These are phyloP conservation scores for Lactarius tabidus DNA, from an alignment of 768 basidiomycete species.

Conservation along the genomic window DNA sequence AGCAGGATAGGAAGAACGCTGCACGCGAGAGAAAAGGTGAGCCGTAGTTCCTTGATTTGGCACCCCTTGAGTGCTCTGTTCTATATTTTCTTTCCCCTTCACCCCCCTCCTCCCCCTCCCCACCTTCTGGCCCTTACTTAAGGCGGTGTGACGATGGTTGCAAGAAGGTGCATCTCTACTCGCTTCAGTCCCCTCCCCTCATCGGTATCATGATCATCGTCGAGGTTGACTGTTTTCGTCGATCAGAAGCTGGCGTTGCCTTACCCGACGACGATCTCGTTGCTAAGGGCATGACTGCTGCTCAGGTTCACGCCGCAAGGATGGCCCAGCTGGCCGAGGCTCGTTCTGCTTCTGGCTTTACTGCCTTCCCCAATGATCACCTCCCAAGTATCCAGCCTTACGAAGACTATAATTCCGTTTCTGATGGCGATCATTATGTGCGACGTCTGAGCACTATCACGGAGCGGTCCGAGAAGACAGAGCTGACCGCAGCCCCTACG, in stretches of 20 bases:
- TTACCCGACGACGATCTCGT: slow-evolving; percentile 23
- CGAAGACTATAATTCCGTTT: slow-evolving; percentile 28
- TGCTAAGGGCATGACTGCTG: slow-evolving; percentile 19
- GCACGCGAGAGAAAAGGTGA: slow-evolving; percentile 84
- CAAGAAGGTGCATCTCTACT: slow-evolving; percentile 29
- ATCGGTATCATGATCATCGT: slow-evolving; percentile 25
- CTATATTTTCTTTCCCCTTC: slow-evolving; percentile 31
- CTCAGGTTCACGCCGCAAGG: slow-evolving; percentile 22
- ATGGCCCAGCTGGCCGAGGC: slow-evolving; percentile 17
- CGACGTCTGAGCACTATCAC: slow-evolving; percentile 26
- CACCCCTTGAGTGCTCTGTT: slow-evolving; percentile 25
- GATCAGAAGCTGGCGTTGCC: slow-evolving; percentile 29
- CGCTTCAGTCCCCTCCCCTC: slow-evolving; percentile 13
- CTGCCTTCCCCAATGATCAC: slow-evolving; percentile 44
- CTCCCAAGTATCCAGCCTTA: slow-evolving; percentile 55
- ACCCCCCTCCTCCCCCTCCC: slow-evolving; percentile 24
- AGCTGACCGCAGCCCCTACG: slow-evolving; percentile 7
- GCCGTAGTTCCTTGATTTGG: slow-evolving; percentile 41
- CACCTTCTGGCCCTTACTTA: slow-evolving; percentile 29
- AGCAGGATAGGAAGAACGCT: slow-evolving; percentile 56
- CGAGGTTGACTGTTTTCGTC: slow-evolving; percentile 25
- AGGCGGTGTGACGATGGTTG: slow-evolving; percentile 22
- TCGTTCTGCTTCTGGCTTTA: slow-evolving; percentile 29
- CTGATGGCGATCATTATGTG: slow-evolving; percentile 11
- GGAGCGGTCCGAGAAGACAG: slow-evolving; percentile 25